phyloP scores from a whole-genome alignment of 345 rosid genomes.

The Sisymbrium irio region DNA sequence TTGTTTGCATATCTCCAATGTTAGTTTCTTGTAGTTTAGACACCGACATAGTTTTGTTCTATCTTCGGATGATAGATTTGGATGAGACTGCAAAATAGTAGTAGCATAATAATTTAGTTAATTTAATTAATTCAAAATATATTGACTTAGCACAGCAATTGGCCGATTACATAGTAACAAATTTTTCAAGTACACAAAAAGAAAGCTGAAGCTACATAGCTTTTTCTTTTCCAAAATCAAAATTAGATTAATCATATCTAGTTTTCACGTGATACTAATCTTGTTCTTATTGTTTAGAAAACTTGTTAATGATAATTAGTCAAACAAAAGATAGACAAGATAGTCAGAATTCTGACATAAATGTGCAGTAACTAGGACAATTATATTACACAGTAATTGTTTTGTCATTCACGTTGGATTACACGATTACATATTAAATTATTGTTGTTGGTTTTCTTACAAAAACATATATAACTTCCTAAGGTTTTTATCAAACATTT shows the following conservation, averaged over 20 bases:
- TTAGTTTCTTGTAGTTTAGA: constrained; percentile 65
- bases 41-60: constrained; percentile 64
- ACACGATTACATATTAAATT: neutral
- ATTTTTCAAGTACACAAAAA: neutral
- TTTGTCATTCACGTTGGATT: neutral
- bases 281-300: constrained; percentile 7
- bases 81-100: constrained; percentile 62
- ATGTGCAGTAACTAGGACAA: constrained; percentile 7
- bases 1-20: constrained; percentile 66
- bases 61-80: constrained; percentile 51
- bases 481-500: neutral
- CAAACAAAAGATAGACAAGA: constrained; percentile 13
- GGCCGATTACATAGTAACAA: neutral
- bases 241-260: neutral
- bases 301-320: neutral
- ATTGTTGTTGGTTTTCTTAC: neutral
- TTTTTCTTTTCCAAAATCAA: neutral
- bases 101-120: neutral
- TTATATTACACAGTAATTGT: neutral
- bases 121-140: neutral
- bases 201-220: neutral
- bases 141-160: neutral
- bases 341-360: constrained; percentile 24
- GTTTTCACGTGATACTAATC: constrained; percentile 21
- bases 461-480: neutral